Evolutionary conservation across 2,329 filamentous ascomycete species (phyloP).

Genomic region (Cladosporium colombiae): DNA sequence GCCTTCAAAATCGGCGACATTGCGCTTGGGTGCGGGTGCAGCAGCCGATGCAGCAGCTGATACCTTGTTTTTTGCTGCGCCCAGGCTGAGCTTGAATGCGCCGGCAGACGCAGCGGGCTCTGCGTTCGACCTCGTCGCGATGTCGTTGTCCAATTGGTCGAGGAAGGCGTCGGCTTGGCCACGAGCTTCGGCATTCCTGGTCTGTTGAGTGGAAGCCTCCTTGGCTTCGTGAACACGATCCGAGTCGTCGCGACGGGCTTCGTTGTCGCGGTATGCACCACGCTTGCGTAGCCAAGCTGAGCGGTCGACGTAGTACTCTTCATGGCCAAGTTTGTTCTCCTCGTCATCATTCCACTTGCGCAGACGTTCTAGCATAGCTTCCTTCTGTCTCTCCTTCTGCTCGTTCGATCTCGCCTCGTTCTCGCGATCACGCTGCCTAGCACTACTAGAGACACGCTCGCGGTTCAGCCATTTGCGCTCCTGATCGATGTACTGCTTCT

Average conservation of each 20-base stretch:
- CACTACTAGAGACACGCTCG: slow-evolving; percentile 79
- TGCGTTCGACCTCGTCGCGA: slow-evolving; percentile 54
- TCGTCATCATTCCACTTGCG: slow-evolving; percentile 85
- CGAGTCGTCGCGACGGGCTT: slow-evolving; percentile 75
- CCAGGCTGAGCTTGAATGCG: slow-evolving; percentile 87
- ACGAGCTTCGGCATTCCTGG: slow-evolving; percentile 74
- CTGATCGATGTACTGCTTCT: slow-evolving; percentile 80
- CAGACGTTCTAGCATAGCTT: slow-evolving; percentile 70
- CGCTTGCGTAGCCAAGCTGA: slow-evolving; percentile 83
- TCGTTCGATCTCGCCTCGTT: slow-evolving; percentile 75
- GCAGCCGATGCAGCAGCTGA: slow-evolving; percentile 50
- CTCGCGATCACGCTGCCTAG: slow-evolving; percentile 79
- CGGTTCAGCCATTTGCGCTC: slow-evolving; percentile 90
- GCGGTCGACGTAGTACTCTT: slow-evolving; percentile 85
- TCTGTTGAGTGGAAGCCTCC: slow-evolving; percentile 63
- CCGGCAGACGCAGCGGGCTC: slow-evolving; percentile 42
- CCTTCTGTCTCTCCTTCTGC: slow-evolving; percentile 62
- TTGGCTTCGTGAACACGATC: slow-evolving; percentile 78
- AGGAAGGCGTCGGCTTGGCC: slow-evolving; percentile 91
- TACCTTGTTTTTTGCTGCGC: slow-evolving; percentile 70
- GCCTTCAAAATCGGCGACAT: slow-evolving; percentile 90
- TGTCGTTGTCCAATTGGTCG: slow-evolving; percentile 76
- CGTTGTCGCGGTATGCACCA: slow-evolving; percentile 68
- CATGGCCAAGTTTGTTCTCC: slow-evolving; percentile 77
- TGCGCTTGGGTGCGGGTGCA: slow-evolving; percentile 52